Evolutionary conservation across 2,329 filamentous ascomycete species (phyloP).

Genomic region (Paracamarosporium sp.): DNA sequence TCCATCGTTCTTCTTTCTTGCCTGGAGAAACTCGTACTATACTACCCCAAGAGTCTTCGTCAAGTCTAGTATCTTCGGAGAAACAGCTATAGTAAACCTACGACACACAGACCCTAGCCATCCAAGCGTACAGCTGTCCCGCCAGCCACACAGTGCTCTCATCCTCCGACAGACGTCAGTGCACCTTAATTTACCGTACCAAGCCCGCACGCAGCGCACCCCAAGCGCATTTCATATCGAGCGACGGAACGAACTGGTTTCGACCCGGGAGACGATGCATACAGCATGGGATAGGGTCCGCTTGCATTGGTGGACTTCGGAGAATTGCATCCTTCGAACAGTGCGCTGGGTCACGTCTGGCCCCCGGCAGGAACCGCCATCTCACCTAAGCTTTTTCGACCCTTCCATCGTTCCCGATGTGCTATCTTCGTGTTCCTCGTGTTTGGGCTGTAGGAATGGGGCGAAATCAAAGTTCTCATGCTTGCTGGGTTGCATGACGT

Average conservation of each 20-base stretch:
- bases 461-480: not conserved
- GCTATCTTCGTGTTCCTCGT: not conserved
- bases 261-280: not conserved
- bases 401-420: not conserved
- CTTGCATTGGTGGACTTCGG: not conserved
- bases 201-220: too few relatives aligned
- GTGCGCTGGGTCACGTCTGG: not conserved
- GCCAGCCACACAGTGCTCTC: too few relatives aligned
- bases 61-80: too few relatives aligned
- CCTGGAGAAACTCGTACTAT: too few relatives aligned
- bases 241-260: not conserved
- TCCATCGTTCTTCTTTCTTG: too few relatives aligned
- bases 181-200: too few relatives aligned
- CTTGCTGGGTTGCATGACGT: not conserved
- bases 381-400: not conserved
- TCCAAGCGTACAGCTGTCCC: too few relatives aligned
- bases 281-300: not conserved
- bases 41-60: too few relatives aligned
- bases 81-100: too few relatives aligned
- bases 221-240: too few relatives aligned
- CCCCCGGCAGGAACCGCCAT: constrained; percentile 2
- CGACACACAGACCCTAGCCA: too few relatives aligned
- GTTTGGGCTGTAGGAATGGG: not conserved
- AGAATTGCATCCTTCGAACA: not conserved
- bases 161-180: too few relatives aligned